Evolutionary conservation across 352 stramenopile species (phyloP).

Genomic region (Phytophthora vignae): DNA sequence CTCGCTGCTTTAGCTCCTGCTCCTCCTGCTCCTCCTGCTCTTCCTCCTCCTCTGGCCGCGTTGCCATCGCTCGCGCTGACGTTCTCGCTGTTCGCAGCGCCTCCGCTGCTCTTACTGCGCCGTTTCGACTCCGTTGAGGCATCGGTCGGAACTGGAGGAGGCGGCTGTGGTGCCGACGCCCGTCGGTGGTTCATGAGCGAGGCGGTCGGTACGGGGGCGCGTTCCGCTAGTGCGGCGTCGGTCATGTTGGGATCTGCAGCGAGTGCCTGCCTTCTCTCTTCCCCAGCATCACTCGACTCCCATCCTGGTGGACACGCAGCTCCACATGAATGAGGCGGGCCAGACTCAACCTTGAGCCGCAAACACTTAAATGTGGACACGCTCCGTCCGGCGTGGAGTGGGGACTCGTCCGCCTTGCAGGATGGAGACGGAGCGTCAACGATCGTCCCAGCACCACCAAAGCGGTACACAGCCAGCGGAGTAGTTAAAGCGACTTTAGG

Average conservation of each 20-base stretch:
- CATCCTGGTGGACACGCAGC: conserved; percentile 31
- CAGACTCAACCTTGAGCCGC: background rate
- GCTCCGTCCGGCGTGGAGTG: background rate
- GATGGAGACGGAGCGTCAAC: conserved; percentile 30
- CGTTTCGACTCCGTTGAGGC: conserved; percentile 17
- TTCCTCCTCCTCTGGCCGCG: conserved; percentile 11
- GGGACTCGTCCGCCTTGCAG: conserved; percentile 4
- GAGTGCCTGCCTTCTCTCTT: conserved; percentile 3
- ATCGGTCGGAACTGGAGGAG: background rate
- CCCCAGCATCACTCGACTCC: background rate
- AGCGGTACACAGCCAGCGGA: conserved; percentile 6
- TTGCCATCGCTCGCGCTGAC: conserved; percentile 18
- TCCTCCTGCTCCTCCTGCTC: too few relatives aligned
- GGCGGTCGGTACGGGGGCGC: conserved; percentile 25
- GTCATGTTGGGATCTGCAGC: conserved; percentile 45
- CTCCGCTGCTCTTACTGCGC: conserved; percentile 31
- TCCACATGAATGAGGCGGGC: conserved; percentile 10
- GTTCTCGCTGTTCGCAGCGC: conserved; percentile 36
- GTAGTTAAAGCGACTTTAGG: too few relatives aligned
- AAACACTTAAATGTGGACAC: conserved; percentile 46
- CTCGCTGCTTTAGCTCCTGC: conserved; percentile 14
- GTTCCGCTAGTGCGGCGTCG: conserved; percentile 29
- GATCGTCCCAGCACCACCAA: conserved; percentile 32
- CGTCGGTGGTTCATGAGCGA: conserved; percentile 36
- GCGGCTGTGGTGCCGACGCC: conserved; percentile 19